Evolutionary conservation across 305 asterid species (phyloP).

Genomic region (Rubia peregrina): DNA sequence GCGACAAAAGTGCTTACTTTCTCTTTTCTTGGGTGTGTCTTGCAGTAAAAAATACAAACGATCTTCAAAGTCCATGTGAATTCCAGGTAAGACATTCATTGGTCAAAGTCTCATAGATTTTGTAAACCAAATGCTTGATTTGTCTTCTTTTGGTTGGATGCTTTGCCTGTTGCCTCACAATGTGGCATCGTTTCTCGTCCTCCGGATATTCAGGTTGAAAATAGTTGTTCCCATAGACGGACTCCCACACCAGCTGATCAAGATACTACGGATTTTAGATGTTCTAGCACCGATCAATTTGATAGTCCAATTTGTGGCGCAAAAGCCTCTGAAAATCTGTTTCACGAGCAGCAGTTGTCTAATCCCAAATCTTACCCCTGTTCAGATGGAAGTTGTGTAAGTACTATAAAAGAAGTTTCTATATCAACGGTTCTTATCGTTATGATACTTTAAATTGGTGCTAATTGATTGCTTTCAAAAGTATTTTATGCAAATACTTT

Average conservation of each 20-base stretch:
- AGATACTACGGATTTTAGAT: conserved; percentile 26
- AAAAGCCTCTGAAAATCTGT: conserved; percentile 34
- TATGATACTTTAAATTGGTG: not conserved
- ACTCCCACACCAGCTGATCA: conserved; percentile 35
- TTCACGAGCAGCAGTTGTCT: conserved; percentile 24
- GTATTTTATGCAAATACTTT: not conserved
- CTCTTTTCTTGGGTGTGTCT: conserved; percentile 15
- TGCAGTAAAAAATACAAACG: conserved; percentile 52
- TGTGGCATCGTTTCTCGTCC: conserved; percentile 19
- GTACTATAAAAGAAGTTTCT: conserved; percentile 24
- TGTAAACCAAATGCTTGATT: conserved; percentile 8
- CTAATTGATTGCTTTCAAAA: not conserved
- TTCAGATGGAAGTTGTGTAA: conserved; percentile 48
- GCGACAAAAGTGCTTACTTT: conserved; percentile 25
- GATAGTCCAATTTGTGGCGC: conserved; percentile 31
- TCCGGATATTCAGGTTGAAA: conserved; percentile 40
- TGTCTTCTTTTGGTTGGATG: conserved; percentile 41
- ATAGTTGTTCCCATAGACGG: conserved; percentile 44
- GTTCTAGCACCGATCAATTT: conserved; percentile 35
- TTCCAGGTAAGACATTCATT: conserved; percentile 45
- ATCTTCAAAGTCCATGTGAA: conserved; percentile 28
- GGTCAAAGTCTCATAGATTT: conserved; percentile 15
- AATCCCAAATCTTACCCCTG: conserved; percentile 31
- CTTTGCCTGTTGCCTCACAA: conserved; percentile 58
- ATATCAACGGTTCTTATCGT: not conserved